Percentiles rank a stretch among this genome's conserved stretches.
Evolutionary conservation across 495 filamentous ascomycete species (phyloP).

Genomic region (Podospora bellae-mahoneyi): DNA sequence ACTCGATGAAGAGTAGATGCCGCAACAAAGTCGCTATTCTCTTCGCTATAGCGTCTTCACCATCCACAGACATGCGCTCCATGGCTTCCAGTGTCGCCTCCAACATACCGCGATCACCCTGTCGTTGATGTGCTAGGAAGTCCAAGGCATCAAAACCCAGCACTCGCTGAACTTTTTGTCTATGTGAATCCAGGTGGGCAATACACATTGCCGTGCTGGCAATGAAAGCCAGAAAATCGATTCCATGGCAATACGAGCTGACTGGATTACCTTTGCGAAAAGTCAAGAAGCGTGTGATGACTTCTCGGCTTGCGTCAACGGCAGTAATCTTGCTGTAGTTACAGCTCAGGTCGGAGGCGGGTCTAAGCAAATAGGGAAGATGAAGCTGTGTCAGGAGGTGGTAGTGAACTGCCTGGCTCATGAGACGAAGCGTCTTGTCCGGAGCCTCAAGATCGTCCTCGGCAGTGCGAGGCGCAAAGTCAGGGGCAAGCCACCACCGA

Average conservation of each 20-base stretch:
- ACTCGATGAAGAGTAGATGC: conserved; percentile 28
- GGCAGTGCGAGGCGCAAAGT: conserved; percentile 4
- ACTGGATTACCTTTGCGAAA: conserved; percentile 29
- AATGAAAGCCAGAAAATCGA: conserved; percentile 42
- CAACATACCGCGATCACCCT: conserved; percentile 42
- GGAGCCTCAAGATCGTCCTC: conserved; percentile 16
- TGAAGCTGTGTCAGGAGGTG: conserved; percentile 36
- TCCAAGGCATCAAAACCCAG: conserved; percentile 1
- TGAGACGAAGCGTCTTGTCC: conserved; percentile 26
- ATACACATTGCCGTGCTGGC: conserved; percentile 36
- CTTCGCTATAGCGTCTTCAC: conserved; percentile 2
- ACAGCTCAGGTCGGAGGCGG: conserved; percentile 16
- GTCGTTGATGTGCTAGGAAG: conserved; percentile 40
- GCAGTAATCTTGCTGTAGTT: conserved; percentile 39
- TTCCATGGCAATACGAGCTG: conserved; percentile 34
- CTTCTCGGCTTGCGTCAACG: conserved; percentile 37
- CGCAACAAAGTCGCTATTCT: conserved; percentile 15
- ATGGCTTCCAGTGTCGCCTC: conserved; percentile 42
- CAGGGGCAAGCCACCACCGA: conserved; percentile 34
- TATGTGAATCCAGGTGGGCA: conserved; percentile 34
- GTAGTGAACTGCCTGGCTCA: conserved; percentile 35
- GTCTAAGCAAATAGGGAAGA: conserved; percentile 35
- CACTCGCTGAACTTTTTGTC: conserved; percentile 17
- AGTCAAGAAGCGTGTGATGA: conserved; percentile 36
- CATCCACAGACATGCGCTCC: conserved; percentile 12